A percentile compares a stretch with the other conserved stretches of the same genome.
These are phyloP conservation scores for Colletotrichum australisinense DNA, from an alignment of 2,329 filamentous ascomycete species.

Conservation along the genomic window DNA sequence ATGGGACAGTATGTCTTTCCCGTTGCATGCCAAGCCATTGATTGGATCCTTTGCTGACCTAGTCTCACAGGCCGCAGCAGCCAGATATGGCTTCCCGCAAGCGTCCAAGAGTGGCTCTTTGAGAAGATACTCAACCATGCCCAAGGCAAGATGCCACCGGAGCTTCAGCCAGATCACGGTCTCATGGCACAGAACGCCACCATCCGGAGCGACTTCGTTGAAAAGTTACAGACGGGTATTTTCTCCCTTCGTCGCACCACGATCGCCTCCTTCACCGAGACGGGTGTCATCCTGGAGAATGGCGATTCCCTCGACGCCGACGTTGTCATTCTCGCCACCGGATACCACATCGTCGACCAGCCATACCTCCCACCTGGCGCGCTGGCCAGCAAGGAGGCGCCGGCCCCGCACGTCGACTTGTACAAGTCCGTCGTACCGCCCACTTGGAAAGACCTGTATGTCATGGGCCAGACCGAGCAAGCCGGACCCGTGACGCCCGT, in stretches of 20 bases:
- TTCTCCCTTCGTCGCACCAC: conserved; percentile 47
- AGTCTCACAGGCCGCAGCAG: conserved; percentile 40
- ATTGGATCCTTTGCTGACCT: background rate
- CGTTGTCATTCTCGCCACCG: conserved; percentile 62
- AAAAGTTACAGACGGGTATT: conserved; percentile 45
- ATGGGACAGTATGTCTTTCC: conserved; percentile 45
- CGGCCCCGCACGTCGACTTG: conserved; percentile 42
- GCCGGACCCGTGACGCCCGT: conserved; percentile 46
- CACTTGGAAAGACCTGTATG: conserved; percentile 45
- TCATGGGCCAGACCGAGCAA: conserved; percentile 47
- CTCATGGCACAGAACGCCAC: conserved; percentile 49
- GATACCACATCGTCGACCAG: conserved; percentile 45
- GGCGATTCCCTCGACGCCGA: conserved; percentile 55
- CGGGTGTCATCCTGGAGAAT: conserved; percentile 52
- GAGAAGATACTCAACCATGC: conserved; percentile 44
- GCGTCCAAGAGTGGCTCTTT: conserved; percentile 44
- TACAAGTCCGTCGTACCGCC: conserved; percentile 47
- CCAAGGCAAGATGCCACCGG: conserved; percentile 44
- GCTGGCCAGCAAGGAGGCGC: conserved; percentile 36
- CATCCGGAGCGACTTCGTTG: conserved; percentile 43
- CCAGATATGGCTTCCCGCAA: conserved; percentile 43
- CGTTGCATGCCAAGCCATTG: background rate
- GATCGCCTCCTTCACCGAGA: conserved; percentile 42
- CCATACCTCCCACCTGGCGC: conserved; percentile 44
- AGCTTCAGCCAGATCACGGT: conserved; percentile 46